These are phyloP conservation scores for Penicillium riverlandense DNA, from an alignment of 495 filamentous ascomycete genomes.

Conservation along the genomic window DNA sequence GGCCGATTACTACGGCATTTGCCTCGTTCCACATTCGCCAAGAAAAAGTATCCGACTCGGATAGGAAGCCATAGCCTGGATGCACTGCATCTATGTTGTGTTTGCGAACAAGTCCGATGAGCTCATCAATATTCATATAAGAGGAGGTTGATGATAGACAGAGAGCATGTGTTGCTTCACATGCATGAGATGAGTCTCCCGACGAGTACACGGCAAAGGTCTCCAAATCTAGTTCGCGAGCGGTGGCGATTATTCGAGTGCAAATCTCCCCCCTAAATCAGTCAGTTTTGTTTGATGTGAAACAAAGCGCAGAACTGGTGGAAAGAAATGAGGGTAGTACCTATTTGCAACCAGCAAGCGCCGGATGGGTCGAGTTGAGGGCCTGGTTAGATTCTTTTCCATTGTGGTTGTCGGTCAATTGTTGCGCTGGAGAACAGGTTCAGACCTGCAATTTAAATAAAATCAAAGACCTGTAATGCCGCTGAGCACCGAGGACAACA, in stretches of 20 bases:
- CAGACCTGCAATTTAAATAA: not conserved
- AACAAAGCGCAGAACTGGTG: too few species aligned
- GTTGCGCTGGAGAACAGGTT: too few species aligned
- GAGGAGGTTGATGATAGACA: constrained; percentile 39
- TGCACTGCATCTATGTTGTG: constrained; percentile 50
- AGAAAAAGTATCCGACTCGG: constrained; percentile 49
- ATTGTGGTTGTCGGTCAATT: constrained; percentile 17
- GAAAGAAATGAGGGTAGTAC: too few species aligned
- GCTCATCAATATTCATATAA: constrained; percentile 42
- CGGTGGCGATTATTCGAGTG: constrained; percentile 47
- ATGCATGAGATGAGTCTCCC: constrained; percentile 47
- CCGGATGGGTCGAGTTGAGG: constrained; percentile 33
- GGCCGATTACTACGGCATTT: constrained; percentile 45
- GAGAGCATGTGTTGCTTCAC: constrained; percentile 40
- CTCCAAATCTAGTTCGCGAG: constrained; percentile 46
- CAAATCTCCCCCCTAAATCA: constrained; percentile 52
- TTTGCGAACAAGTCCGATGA: constrained; percentile 39
- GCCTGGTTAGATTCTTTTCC: constrained; percentile 15
- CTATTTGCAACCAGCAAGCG: constrained; percentile 54
- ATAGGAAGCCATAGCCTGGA: constrained; percentile 58
- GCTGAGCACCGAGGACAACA: too few species aligned
- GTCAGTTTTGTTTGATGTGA: constrained; percentile 9
- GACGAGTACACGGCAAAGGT: constrained; percentile 47
- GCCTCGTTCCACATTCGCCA: constrained; percentile 43
- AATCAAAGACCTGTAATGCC: too few species aligned